Conservation (phyloP, 1,139 yeast species). For the Petasospora rhodanensis region DNA sequence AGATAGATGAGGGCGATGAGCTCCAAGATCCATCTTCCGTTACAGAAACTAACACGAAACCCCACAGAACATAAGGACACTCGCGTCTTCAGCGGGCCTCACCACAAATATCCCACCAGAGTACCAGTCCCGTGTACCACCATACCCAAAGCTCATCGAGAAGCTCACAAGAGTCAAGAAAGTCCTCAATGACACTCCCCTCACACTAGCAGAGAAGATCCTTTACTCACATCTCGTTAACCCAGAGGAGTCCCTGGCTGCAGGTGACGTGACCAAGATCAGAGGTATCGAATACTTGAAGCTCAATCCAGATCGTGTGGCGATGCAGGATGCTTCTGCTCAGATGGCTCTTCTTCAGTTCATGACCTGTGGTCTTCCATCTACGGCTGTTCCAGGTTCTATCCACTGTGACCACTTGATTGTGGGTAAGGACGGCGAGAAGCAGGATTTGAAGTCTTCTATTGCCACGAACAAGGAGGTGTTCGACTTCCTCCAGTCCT, state of each 20-base stretch:
- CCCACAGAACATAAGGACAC: conserved; percentile 15
- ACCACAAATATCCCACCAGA: conserved; percentile 49
- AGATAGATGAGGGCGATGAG: not conserved
- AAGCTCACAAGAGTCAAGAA: conserved; percentile 60
- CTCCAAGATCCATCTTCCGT: conserved; percentile 2
- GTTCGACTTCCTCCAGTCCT: conserved; percentile 83
- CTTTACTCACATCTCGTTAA: conserved; percentile 84
- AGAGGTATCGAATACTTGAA: conserved; percentile 86
- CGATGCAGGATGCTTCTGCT: conserved; percentile 99
- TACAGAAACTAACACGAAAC: conserved; percentile 4
- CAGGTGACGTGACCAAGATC: conserved; percentile 48
- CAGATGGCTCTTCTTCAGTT: conserved; percentile 96
- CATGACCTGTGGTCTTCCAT: conserved; percentile 88
- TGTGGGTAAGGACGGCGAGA: conserved; percentile 92
- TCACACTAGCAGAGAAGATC: conserved; percentile 91
- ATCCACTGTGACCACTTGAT: conserved; percentile 97
- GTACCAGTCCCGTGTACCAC: conserved; percentile 72
- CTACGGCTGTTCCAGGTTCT: conserved; percentile 88
- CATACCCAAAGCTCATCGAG: conserved; percentile 68
- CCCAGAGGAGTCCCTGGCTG: conserved; percentile 71
- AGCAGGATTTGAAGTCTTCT: conserved; percentile 66
- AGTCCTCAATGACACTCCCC: conserved; percentile 64
- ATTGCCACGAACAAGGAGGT: conserved; percentile 88
- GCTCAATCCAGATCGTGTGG: conserved; percentile 95
- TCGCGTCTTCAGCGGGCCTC: conserved; percentile 21